phyloP scores from a whole-genome alignment of 768 basidiomycete species.

The Lactarius vividus region DNA sequence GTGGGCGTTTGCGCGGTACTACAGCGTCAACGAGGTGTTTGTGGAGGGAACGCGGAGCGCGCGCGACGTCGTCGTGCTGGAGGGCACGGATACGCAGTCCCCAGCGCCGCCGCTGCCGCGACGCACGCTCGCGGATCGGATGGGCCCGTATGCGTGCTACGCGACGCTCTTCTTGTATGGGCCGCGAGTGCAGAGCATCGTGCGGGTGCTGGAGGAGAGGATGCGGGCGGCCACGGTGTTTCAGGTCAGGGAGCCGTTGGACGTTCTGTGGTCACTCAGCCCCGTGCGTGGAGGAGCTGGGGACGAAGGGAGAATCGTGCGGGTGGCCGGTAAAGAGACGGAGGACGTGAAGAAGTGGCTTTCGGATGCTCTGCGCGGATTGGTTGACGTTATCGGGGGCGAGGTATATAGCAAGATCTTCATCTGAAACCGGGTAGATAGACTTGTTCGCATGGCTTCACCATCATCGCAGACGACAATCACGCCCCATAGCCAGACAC shows the following conservation, averaged over 20 bases:
- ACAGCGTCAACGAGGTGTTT: constrained; percentile 81
- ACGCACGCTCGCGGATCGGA: constrained; percentile 54
- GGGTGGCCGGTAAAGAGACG: constrained; percentile 73
- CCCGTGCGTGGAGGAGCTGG: constrained; percentile 42
- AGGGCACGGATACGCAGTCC: constrained; percentile 30
- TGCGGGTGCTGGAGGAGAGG: constrained; percentile 46
- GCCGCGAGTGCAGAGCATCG: constrained; percentile 49
- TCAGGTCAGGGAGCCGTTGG: constrained; percentile 48
- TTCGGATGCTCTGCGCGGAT: constrained; percentile 45
- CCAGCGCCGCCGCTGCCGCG: constrained; percentile 32
- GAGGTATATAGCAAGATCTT: constrained; percentile 69
- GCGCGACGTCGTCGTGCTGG: constrained; percentile 74
- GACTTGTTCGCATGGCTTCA: constrained; percentile 18
- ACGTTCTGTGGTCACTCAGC: constrained; percentile 82
- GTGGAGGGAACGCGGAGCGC: constrained; percentile 62
- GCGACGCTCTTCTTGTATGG: constrained; percentile 83
- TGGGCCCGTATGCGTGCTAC: constrained; percentile 87
- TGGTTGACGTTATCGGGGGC: constrained; percentile 55
- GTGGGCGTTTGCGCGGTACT: constrained; percentile 85
- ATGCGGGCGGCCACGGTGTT: constrained; percentile 64
- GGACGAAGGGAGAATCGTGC: constrained; percentile 51
- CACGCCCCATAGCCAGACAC: constrained; percentile 73
- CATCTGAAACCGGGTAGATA: constrained; percentile 34
- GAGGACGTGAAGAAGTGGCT: constrained; percentile 76
- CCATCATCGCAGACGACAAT: constrained; percentile 69